Base-by-base conservation (phyloP, 129 eudicot genomes). In the carrot (Daucus carota) region DNA sequence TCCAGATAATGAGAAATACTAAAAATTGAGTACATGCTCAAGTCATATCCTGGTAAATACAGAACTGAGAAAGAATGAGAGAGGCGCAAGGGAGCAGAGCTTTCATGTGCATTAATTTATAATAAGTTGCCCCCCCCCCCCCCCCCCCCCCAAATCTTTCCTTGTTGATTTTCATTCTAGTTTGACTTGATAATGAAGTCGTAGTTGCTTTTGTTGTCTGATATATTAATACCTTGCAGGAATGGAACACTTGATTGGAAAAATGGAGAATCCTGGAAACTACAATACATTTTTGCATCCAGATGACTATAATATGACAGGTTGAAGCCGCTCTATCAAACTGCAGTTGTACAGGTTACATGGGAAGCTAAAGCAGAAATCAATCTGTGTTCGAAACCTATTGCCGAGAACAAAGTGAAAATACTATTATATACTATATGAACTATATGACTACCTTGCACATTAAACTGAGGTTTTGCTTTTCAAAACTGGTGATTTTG, bases 221-320 rank as follows among this genome's bases (percentile, higher is more conserved):
- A 62, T 76, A 73, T 4, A 29, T 70, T 80, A 81, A 79, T 75
- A 57, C 60, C 5, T 81, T 84, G 88, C 88, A 93, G 98, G 98
- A 84, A 84, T 93, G 88, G 98, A 93, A 43, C 88, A 87, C 62
- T 79, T 90, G 76, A 85, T 88, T 14, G 98, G 92, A 47, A 93
- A 93, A 85, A 90, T 88, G 81, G 98, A 93, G 81, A 86, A 83
- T 71, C 89, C 90, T 9, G 98, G 93, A 57, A 84, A 66, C 78
- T 93, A 93, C 67, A 87, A 73, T 72, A 66, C 88, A 36, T 93
- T 90, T 79, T 81, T 82, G 89, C 95, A 87, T 47, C 79, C 80
- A 67, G 96, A 90, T 43, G 95, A 90, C 76, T 93, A 90, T 83
- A 85, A 81, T 85, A 93, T 88, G 96, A 87, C 88, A 2, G 89